Percentiles rank a stretch among this genome's conserved stretches.
These are phyloP conservation scores for Endothia cerciana DNA, from an alignment of 2,329 filamentous ascomycete species.

Conservation along the genomic window DNA sequence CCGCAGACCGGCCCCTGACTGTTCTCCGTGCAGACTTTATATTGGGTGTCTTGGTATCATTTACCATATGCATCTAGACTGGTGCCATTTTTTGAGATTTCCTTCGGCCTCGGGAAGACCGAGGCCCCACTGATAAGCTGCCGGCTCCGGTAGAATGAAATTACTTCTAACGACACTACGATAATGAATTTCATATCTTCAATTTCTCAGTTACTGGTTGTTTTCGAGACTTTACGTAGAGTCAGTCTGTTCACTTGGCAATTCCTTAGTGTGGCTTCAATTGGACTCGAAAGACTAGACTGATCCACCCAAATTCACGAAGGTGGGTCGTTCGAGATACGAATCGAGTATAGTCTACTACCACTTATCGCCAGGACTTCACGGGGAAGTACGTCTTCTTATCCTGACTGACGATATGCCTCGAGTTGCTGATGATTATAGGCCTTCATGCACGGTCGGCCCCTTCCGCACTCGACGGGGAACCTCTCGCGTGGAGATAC, in stretches of 20 bases:
- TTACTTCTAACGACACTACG: background rate
- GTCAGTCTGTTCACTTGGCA: background rate
- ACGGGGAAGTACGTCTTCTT: no score
- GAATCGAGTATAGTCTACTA: no score
- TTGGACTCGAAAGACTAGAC: background rate
- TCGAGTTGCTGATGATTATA: no score
- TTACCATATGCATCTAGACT: background rate
- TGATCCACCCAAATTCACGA: background rate
- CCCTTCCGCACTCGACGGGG: no score
- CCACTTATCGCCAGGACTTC: no score
- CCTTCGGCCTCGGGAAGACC: background rate
- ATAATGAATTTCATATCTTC: background rate
- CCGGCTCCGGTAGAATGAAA: slow-evolving; percentile 5
- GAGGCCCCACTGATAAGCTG: slow-evolving; percentile 15
- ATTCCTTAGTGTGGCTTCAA: background rate
- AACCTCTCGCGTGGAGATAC: no score
- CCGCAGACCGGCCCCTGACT: background rate
- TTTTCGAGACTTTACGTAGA: background rate
- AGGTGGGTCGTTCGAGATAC: no score
- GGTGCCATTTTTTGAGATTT: background rate
- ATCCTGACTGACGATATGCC: no score
- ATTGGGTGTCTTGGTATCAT: background rate
- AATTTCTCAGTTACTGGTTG: background rate
- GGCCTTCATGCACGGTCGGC: no score
- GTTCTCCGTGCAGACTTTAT: background rate